A percentile compares a stretch with the other conserved stretches of the same genome.
Conservation (phyloP, 2,329 filamentous ascomycete species). For the Xylaria sp. region DNA sequence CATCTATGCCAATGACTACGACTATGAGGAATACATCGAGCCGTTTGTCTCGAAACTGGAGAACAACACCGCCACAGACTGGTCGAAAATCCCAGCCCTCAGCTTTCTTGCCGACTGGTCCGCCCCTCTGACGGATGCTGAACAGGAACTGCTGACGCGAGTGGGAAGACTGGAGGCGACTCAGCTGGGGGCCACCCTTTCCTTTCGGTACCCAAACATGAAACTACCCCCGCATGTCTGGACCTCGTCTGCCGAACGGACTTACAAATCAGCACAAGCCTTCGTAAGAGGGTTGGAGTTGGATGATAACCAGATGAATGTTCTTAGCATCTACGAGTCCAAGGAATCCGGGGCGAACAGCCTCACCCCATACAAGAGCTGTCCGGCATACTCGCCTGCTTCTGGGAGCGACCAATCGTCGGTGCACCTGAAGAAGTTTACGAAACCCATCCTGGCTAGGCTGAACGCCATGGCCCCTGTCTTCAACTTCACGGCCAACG, state of each 20-base stretch:
- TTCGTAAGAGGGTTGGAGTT: constrained; percentile 60
- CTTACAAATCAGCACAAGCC: constrained; percentile 58
- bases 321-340: constrained; percentile 59
- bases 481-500: constrained; percentile 66
- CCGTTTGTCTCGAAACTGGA: constrained; percentile 60
- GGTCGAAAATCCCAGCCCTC: constrained; percentile 57
- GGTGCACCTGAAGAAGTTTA: constrained; percentile 57
- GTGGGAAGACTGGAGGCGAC: constrained; percentile 64
- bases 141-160: constrained; percentile 62
- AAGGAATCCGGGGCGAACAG: constrained; percentile 60
- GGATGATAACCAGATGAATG: constrained; percentile 55
- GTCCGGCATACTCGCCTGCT: constrained; percentile 58
- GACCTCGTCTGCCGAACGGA: constrained; percentile 66
- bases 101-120: constrained; percentile 61
- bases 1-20: constrained; percentile 63
- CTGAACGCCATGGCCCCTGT: constrained; percentile 53
- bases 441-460: constrained; percentile 61
- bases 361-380: constrained; percentile 66
- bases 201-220: constrained; percentile 60
- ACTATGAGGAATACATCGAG: constrained; percentile 60
- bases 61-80: constrained; percentile 59
- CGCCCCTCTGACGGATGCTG: constrained; percentile 58
- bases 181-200: constrained; percentile 60
- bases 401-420: constrained; percentile 58
- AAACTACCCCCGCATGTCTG: constrained; percentile 58